Percentiles rank a stretch among this genome's conserved stretches.
phyloP scores from a whole-genome alignment of 2,329 filamentous ascomycete species.

The Basipetospora chlamydospora region DNA sequence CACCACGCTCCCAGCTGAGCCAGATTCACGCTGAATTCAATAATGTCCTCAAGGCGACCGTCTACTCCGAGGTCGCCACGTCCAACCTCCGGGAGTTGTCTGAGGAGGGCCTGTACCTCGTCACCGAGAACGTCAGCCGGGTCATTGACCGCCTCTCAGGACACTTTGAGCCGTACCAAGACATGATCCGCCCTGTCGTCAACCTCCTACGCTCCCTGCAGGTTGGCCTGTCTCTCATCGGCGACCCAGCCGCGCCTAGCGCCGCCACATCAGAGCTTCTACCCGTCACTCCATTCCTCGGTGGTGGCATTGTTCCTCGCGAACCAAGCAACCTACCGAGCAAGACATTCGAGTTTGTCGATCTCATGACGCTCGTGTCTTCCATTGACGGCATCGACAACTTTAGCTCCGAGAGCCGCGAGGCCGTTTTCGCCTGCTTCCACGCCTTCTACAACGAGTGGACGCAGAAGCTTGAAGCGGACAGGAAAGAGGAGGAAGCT shows the following conservation, averaged over 20 bases:
- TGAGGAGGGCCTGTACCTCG: conserved; percentile 17
- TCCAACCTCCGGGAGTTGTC: conserved; percentile 16
- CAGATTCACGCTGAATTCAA: conserved; percentile 72
- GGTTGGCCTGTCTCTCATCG: conserved; percentile 53
- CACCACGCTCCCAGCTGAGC: conserved; percentile 49
- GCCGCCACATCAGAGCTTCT: conserved; percentile 22
- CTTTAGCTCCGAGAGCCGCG: conserved; percentile 27
- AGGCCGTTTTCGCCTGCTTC: conserved; percentile 50
- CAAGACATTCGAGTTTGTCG: conserved; percentile 34
- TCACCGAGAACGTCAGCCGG: conserved; percentile 45
- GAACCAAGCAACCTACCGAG: conserved; percentile 5
- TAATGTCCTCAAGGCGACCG: conserved; percentile 54
- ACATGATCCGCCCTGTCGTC: conserved; percentile 64
- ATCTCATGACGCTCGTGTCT: conserved; percentile 24
- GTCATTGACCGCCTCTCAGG: conserved; percentile 55
- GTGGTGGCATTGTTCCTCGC: conserved; percentile 17
- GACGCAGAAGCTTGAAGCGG: conserved; percentile 60
- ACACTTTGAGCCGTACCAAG: conserved; percentile 67
- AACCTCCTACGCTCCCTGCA: conserved; percentile 69
- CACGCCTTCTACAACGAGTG: conserved; percentile 65
- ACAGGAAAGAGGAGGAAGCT: conserved; percentile 59
- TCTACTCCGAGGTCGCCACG: conserved; percentile 26
- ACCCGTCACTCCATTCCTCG: conserved; percentile 39
- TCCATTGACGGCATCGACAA: conserved; percentile 31
- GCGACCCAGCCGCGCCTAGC: conserved; percentile 18